Conservation (phyloP, 2,329 filamentous ascomycete genomes). For the Neonectria hederae region DNA sequence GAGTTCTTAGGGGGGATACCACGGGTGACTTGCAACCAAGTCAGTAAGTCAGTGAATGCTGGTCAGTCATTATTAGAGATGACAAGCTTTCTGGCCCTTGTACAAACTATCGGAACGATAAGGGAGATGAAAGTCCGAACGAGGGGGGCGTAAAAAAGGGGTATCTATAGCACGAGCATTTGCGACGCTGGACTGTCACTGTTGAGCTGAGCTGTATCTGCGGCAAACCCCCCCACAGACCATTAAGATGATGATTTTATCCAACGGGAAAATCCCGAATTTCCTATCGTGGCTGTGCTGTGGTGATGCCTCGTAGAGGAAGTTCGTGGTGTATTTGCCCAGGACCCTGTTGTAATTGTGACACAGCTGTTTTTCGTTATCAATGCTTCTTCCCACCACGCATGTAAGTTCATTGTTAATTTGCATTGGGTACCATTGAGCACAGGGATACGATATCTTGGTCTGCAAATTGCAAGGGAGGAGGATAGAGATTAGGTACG, state of each 20-base stretch:
- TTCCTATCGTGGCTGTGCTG: not conserved
- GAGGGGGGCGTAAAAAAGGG: conserved; percentile 14
- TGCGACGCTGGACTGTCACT: not conserved
- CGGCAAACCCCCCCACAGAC: not conserved
- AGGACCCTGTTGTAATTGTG: not conserved
- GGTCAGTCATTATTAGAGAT: not conserved
- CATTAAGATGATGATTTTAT: not conserved
- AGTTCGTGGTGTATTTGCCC: not conserved
- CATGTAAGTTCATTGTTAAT: not conserved
- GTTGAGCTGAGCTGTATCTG: not conserved
- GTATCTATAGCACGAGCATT: conserved; percentile 10
- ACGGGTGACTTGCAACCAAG: not conserved
- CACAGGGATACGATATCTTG: conserved; percentile 20
- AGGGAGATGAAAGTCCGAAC: not conserved
- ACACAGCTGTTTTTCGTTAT: not conserved
- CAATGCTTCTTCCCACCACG: not conserved
- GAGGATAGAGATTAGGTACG: not conserved
- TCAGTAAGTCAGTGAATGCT: not conserved
- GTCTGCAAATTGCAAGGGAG: conserved; percentile 1
- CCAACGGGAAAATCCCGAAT: not conserved
- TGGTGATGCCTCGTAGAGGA: not conserved
- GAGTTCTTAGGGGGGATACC: not conserved
- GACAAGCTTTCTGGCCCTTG: conserved; percentile 20
- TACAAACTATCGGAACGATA: not conserved
- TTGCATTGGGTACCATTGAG: conserved; percentile 17